These are phyloP conservation scores for Cladosporium austrohemisphaericum DNA, from an alignment of 2,329 filamentous ascomycete species.

Conservation along the genomic window DNA sequence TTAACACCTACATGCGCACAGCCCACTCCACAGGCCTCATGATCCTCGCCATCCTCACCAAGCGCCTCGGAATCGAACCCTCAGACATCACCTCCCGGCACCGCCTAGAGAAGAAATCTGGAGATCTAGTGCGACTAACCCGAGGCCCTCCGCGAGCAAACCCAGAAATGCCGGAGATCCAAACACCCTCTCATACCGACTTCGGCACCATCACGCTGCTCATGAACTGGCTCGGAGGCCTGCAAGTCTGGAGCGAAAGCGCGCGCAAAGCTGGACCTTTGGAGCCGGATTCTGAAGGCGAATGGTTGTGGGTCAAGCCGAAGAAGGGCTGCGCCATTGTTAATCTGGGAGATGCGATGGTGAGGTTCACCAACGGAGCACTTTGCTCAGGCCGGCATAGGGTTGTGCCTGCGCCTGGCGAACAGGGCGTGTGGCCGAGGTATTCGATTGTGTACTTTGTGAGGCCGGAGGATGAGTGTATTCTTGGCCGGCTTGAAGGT, in stretches of 20 bases:
- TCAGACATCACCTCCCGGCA: slow-evolving; percentile 46
- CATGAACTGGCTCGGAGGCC: slow-evolving; percentile 54
- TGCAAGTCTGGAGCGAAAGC: slow-evolving; percentile 46
- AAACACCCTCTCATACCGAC: slow-evolving; percentile 48
- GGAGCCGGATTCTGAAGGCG: slow-evolving; percentile 26
- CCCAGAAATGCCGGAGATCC: slow-evolving; percentile 33
- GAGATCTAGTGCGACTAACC: slow-evolving; percentile 53
- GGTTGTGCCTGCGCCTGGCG: slow-evolving; percentile 48
- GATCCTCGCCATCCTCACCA: slow-evolving; percentile 46
- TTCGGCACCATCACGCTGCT: slow-evolving; percentile 55
- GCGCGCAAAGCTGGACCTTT: slow-evolving; percentile 30
- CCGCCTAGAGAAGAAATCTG: slow-evolving; percentile 39
- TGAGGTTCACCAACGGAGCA: slow-evolving; percentile 43
- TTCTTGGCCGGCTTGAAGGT: slow-evolving; percentile 39
- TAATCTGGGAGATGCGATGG: slow-evolving; percentile 47
- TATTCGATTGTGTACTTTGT: slow-evolving; percentile 56
- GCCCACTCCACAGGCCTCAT: slow-evolving; percentile 47
- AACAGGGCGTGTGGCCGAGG: slow-evolving; percentile 44
- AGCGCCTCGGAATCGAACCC: slow-evolving; percentile 41
- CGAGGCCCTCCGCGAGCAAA: slow-evolving; percentile 46
- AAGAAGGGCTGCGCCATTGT: slow-evolving; percentile 46
- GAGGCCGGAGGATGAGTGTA: slow-evolving; percentile 48
- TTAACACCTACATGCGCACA: slow-evolving; percentile 44
- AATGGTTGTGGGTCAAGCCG: slow-evolving; percentile 55
- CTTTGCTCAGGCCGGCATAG: slow-evolving; percentile 47